phyloP scores from a whole-genome alignment of 2,329 filamentous ascomycete genomes.

The Arthrobotrys sinensis region DNA sequence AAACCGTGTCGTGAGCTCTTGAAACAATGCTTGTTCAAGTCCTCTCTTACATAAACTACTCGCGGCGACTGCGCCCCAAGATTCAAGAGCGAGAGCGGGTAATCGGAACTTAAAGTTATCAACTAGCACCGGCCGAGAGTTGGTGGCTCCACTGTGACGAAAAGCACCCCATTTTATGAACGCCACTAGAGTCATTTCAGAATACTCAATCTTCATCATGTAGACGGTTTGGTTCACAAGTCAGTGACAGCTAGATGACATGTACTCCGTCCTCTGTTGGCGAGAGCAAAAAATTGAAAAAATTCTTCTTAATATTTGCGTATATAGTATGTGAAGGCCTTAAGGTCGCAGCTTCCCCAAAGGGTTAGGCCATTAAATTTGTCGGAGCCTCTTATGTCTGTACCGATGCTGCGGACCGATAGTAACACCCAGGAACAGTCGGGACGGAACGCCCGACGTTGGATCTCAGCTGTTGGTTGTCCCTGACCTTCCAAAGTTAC shows the following conservation, averaged over 20 bases:
- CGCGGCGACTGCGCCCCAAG: background rate
- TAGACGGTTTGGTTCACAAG: too few relatives aligned
- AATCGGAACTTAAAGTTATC: slow-evolving; percentile 46
- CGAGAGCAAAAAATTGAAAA: too few relatives aligned
- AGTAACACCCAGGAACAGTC: slow-evolving; percentile 3
- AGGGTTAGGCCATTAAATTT: background rate
- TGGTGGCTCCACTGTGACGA: slow-evolving; percentile 38
- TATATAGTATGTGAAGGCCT: background rate
- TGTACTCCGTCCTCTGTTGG: background rate
- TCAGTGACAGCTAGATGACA: too few relatives aligned
- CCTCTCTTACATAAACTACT: slow-evolving; percentile 3
- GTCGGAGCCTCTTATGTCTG: background rate
- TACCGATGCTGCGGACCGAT: background rate
- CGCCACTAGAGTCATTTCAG: slow-evolving; percentile 3
- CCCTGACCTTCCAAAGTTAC: slow-evolving; percentile 18
- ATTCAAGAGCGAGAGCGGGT: slow-evolving; percentile 8
- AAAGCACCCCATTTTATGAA: background rate
- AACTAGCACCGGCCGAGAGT: slow-evolving; percentile 7
- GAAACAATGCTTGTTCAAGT: background rate
- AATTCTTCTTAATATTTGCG: too few relatives aligned
- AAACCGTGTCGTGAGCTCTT: background rate
- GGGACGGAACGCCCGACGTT: slow-evolving; percentile 18
- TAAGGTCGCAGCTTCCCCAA: background rate
- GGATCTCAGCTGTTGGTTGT: slow-evolving; percentile 11
- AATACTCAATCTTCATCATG: background rate